Evolutionary conservation across 1,284 basidiomycete species (phyloP).

Genomic region (Tilletia walkeri): DNA sequence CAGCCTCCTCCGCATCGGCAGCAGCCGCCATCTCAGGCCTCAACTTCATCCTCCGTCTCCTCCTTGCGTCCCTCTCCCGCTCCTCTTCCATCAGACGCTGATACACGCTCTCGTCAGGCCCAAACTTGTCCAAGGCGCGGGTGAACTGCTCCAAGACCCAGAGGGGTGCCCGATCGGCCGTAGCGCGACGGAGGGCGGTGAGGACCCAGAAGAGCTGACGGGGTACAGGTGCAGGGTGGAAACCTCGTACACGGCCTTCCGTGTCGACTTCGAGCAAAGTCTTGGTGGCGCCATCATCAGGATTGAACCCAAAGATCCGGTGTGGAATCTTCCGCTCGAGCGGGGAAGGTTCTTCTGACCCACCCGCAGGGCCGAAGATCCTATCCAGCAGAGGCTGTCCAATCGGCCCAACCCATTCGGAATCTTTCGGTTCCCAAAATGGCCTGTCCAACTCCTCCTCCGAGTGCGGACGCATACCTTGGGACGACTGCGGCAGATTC

Average conservation of each 20-base stretch:
- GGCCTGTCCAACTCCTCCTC: too few species aligned
- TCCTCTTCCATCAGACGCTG: background rate
- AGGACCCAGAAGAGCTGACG: constrained; percentile 22
- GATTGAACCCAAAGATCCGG: background rate
- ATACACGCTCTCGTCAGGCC: background rate
- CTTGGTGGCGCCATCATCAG: background rate
- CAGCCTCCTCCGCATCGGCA: background rate
- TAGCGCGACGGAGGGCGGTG: constrained; percentile 21
- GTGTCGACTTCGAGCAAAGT: background rate
- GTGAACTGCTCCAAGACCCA: constrained; percentile 23
- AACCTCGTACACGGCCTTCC: background rate
- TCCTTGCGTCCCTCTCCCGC: background rate
- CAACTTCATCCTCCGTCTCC: constrained; percentile 1
- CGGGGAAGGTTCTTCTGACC: background rate
- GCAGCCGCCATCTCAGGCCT: background rate
- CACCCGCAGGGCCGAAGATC: background rate
- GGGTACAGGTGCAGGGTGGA: constrained; percentile 20
- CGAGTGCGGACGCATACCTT: too few species aligned
- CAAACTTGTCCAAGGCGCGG: constrained; percentile 23
- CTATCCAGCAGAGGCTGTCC: background rate
- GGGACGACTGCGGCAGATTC: background rate
- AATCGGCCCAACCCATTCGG: background rate
- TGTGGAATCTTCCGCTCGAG: background rate
- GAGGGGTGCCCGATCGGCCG: background rate
- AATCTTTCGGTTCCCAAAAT: background rate